phyloP scores from a whole-genome alignment of 2,329 filamentous ascomycete genomes.

The Delphinella strobiligena region DNA sequence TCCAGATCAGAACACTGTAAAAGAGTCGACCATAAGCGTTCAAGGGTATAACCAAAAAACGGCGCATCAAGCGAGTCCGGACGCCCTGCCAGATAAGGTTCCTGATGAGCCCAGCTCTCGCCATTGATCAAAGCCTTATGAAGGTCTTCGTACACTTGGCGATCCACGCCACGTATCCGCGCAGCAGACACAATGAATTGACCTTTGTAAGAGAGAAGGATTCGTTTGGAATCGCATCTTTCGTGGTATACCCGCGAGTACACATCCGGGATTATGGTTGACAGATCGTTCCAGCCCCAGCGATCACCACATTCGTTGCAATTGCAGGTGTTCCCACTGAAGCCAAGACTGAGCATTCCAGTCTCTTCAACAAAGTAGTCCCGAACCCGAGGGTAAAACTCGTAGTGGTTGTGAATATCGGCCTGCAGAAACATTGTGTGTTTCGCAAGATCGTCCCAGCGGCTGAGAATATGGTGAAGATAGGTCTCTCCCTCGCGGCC shows the following conservation, averaged over 20 bases:
- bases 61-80: background rate
- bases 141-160: slow-evolving; percentile 22
- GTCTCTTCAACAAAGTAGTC: slow-evolving; percentile 29
- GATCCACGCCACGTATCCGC: slow-evolving; percentile 27
- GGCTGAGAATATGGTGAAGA: slow-evolving; percentile 32
- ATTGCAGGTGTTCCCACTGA: slow-evolving; percentile 24
- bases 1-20: background rate
- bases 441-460: slow-evolving; percentile 31
- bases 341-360: slow-evolving; percentile 34
- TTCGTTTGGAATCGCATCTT: background rate
- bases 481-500: slow-evolving; percentile 36
- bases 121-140: slow-evolving; percentile 14
- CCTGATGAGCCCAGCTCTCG: background rate
- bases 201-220: slow-evolving; percentile 34
- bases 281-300: slow-evolving; percentile 27
- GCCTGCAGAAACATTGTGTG: slow-evolving; percentile 40
- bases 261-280: background rate
- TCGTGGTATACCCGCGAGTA: background rate
- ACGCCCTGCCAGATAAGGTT: background rate
- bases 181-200: slow-evolving; percentile 34
- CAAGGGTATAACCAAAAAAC: slow-evolving; percentile 2
- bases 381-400: slow-evolving; percentile 25
- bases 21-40: background rate
- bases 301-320: slow-evolving; percentile 30
- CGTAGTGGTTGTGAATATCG: slow-evolving; percentile 26